These are phyloP conservation scores for Tolypocladium pustulatum DNA, from an alignment of 2,329 filamentous ascomycete genomes.

Conservation along the genomic window DNA sequence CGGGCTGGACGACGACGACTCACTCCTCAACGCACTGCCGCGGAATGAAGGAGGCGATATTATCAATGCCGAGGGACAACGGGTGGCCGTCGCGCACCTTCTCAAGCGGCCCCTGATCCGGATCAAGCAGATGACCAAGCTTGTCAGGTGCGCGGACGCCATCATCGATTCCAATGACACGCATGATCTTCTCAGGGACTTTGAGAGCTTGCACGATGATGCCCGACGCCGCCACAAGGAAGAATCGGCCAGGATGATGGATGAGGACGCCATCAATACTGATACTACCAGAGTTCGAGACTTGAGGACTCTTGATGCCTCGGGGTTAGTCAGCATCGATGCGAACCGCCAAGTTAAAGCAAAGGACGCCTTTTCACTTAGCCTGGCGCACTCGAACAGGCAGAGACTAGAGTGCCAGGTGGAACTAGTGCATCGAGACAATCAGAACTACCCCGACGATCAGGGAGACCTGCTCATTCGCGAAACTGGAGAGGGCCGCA, in stretches of 20 bases:
- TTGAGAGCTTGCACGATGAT: conserved; percentile 64
- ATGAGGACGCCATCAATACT: conserved; percentile 77
- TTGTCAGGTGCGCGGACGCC: conserved; percentile 59
- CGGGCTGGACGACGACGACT: conserved; percentile 46
- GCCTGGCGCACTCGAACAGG: conserved; percentile 77
- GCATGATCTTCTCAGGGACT: conserved; percentile 33
- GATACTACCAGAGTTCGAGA: conserved; percentile 75
- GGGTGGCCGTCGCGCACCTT: conserved; percentile 88
- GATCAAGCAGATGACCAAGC: conserved; percentile 77
- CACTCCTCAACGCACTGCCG: conserved; percentile 47
- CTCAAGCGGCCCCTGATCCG: conserved; percentile 81
- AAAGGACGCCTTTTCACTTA: conserved; percentile 81
- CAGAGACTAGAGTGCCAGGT: conserved; percentile 83
- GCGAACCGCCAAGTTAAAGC: conserved; percentile 73
- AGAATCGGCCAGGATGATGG: conserved; percentile 60
- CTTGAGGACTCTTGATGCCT: conserved; percentile 61
- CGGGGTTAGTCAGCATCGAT: conserved; percentile 63
- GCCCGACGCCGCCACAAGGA: conserved; percentile 57
- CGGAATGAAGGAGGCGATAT: conserved; percentile 56
- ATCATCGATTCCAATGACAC: conserved; percentile 38
- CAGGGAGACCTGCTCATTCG: conserved; percentile 84
- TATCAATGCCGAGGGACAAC: conserved; percentile 66
- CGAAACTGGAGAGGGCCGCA: conserved; percentile 67
- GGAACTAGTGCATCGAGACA: conserved; percentile 79
- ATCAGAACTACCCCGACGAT: conserved; percentile 53